phyloP scores from a whole-genome alignment of 75 land plant species.

The Pinus taeda region DNA sequence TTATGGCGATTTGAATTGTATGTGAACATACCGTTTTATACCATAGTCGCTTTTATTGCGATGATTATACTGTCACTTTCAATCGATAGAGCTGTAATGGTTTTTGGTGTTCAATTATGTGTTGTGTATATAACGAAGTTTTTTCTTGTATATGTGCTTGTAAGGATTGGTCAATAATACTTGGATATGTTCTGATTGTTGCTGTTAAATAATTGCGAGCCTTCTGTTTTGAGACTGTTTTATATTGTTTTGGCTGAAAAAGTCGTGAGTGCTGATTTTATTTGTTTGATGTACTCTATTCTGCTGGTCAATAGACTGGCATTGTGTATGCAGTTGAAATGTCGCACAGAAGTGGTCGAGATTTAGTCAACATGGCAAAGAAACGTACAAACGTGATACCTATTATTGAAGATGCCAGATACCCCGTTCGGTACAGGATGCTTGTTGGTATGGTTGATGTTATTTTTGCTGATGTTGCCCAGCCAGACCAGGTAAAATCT shows the following conservation, averaged over 20 bases:
- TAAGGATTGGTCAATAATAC: too few relatives aligned
- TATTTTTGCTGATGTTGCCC: slow-evolving; percentile 97
- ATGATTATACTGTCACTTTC: too few relatives aligned
- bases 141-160: too few relatives aligned
- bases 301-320: slow-evolving; percentile 49
- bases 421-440: slow-evolving; percentile 85
- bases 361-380: slow-evolving; percentile 95
- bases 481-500: slow-evolving; percentile 74
- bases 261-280: background rate
- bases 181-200: too few relatives aligned
- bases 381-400: slow-evolving; percentile 95
- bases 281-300: slow-evolving; percentile 1
- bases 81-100: too few relatives aligned
- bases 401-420: slow-evolving; percentile 95
- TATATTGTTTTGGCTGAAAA: background rate
- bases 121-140: too few relatives aligned
- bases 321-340: slow-evolving; percentile 96
- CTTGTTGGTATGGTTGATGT: slow-evolving; percentile 98
- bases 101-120: too few relatives aligned
- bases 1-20: too few relatives aligned
- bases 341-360: slow-evolving; percentile 95
- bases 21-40: too few relatives aligned
- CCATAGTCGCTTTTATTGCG: too few relatives aligned
- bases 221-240: too few relatives aligned
- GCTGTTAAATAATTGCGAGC: too few relatives aligned